Evolutionary conservation across 106 monocot genomes (phyloP).

Genomic region (Narthecium ossifragum): DNA sequence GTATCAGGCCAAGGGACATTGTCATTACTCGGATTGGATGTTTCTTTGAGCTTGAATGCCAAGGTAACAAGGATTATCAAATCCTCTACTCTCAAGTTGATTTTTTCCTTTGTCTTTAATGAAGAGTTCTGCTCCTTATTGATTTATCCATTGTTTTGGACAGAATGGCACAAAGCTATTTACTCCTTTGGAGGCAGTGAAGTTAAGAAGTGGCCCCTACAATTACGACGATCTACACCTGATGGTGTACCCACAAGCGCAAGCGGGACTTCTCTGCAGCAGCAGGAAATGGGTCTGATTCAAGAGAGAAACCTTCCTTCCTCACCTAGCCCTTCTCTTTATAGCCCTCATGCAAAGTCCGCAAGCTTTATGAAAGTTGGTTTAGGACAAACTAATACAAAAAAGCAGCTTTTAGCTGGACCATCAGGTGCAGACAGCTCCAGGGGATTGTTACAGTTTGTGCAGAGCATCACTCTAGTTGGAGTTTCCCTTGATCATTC

Average conservation of each 20-base stretch:
- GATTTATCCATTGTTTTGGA: conserved; percentile 10
- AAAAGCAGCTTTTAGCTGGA: conserved; percentile 57
- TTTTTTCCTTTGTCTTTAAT: too few relatives aligned
- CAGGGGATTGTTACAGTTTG: conserved; percentile 61
- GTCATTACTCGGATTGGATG: conserved; percentile 78
- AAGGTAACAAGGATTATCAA: conserved; percentile 64
- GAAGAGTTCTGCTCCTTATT: too few relatives aligned
- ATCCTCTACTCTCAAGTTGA: too few relatives aligned
- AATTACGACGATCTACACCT: conserved; percentile 57
- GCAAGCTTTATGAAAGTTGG: conserved; percentile 68
- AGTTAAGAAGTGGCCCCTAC: conserved; percentile 92
- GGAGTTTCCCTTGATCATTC: conserved; percentile 76
- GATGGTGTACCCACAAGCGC: conserved; percentile 36
- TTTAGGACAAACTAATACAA: conserved; percentile 46
- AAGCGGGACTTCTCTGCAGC: conserved; percentile 57
- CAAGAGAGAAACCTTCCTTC: conserved; percentile 75
- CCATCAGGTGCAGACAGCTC: conserved; percentile 42
- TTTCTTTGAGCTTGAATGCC: conserved; percentile 96
- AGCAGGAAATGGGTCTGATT: conserved; percentile 66
- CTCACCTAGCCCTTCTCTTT: conserved; percentile 68
- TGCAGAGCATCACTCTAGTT: conserved; percentile 87
- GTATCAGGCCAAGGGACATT: conserved; percentile 51
- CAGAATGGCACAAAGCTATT: conserved; percentile 99
- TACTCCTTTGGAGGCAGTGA: conserved; percentile 90
- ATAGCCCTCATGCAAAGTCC: conserved; percentile 67